Base-by-base conservation (phyloP, 2,329 filamentous ascomycete species). In the Nigrograna mackinnonii region DNA sequence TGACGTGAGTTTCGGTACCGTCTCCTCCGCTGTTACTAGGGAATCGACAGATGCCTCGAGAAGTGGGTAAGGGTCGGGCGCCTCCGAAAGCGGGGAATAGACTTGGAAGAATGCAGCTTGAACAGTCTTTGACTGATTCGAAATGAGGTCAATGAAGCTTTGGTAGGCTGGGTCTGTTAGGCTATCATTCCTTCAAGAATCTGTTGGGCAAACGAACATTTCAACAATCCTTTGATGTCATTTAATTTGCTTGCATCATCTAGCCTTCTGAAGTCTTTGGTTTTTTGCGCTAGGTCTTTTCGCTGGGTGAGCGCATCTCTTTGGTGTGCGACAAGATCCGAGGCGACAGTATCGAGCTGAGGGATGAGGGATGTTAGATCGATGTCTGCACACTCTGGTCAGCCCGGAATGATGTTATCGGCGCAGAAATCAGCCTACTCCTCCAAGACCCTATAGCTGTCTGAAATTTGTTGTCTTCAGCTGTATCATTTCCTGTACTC, bases 221-320 rank as follows among this genome's bases (percentile, higher is more conserved):
- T 96, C 45, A 99, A 73, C 37, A 99, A 73, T 28, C 83, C 83
- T 72, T 97, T 99, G 74, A 95, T 84, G 68, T 99, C 94, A 4
- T 78, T 77, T 40, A 99, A 73, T 69, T 97, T 99, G 43, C 82
- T 83, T 9, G 86, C 75, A 75, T 99, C 91, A 57, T 97, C 92
- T 9, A 95, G 79, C 68, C 96, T 97, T 47, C 91, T 80, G 58
- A 97, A 99, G 60, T 97, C 92, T 63, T 99, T 99, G 1, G 94
- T 99, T 78, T 96, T 97, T 65, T 96, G 91, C n/a, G 95, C 94
- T 16, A 99, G 77, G 47, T 99, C 95, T 66, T 99, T 99, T 39
- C 94, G 82, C 67, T 99, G 92, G 1, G 96, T 86, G 4, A 96
- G 87, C n/a, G 92, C 89, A 69, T 97, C 94, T 58, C 91, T 83